Conservation (phyloP, 257 asterid genomes). For the Solanum pennellii region DNA sequence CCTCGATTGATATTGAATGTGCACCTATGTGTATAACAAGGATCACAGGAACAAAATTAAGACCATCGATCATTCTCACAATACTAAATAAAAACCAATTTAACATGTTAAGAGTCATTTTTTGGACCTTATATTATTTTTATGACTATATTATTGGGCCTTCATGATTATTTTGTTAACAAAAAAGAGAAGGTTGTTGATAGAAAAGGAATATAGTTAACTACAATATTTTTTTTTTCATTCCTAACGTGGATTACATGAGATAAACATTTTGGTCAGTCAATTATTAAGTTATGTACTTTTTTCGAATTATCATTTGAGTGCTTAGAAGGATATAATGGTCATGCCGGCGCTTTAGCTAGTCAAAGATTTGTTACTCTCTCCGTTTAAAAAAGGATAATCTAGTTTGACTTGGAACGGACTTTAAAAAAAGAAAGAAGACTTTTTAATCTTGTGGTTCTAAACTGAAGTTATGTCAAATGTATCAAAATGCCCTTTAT, state of each 20-base stretch:
- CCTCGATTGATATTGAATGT: not conserved
- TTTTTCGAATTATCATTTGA: not conserved
- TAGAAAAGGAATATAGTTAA: not conserved
- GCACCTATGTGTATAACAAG: not conserved
- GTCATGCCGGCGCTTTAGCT: not conserved
- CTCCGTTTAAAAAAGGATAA: too few relatives aligned
- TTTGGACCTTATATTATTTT: not conserved
- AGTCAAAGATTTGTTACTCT: not conserved
- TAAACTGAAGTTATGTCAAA: too few relatives aligned
- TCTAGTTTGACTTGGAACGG: too few relatives aligned
- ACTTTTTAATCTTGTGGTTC: too few relatives aligned
- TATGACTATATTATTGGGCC: not conserved
- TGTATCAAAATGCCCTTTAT: too few relatives aligned
- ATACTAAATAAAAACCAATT: not conserved
- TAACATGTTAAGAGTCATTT: not conserved
- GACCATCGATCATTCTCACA: not conserved
- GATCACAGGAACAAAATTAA: not conserved
- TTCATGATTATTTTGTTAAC: not conserved
- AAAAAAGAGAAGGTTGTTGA: not conserved
- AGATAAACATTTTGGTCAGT: not conserved
- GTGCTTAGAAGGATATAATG: not conserved
- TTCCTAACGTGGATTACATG: not conserved
- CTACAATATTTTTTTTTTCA: not conserved
- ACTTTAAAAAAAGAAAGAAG: too few relatives aligned
- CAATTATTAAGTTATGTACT: not conserved